Base-by-base conservation (phyloP, 2,329 filamentous ascomycete genomes). In the Fusarium poae region DNA sequence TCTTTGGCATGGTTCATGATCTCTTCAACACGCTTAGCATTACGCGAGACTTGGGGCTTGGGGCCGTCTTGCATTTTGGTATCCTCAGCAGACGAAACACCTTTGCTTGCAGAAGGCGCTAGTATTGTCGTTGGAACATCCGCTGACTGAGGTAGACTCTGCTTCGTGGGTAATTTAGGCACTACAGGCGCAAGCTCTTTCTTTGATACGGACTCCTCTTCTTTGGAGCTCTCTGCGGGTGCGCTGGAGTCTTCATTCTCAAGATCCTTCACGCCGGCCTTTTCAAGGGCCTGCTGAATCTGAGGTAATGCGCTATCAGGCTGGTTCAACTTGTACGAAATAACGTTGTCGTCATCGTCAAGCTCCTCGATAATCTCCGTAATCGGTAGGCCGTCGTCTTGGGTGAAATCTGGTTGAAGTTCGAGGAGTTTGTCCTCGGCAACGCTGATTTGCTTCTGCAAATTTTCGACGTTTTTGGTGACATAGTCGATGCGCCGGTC, bases 321-420 rank as follows among this genome's bases (percentile, higher is more conserved):
- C n/a, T 82, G 87, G 37, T 89, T 87, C 30, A 91, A 81, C 57
- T 82, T 86, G 71, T 86, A 89, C 0, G 88, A 92, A 50, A 97
- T 79, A 6, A 98, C 86, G 74, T 97, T 96, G 57, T 90, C 96
- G 13, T 97, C 88, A 11, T 97, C 94, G 75, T 98, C 96, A 25
- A 98, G 83, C 80, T 97, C 89, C 79, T 99, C 96, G 56, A 93
- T 84, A 69, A 99, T 98, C 73, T 98, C 96, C 32, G 92, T 94
- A 61, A 98, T 87, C 1, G 94, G 92, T 52, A 94, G 82, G 2
- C 89, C 90, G 15, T 89, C 89, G 63, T 92, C 91, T 63, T 91
- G 89, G 53, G 82, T 83, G 44, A 85, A 83, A 55, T 89, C 88
- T 1, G 89, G 86, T 25, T 89, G 85, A 57, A 85, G 86, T 12